Evolutionary conservation across 805 yeast species (phyloP).

Genomic region (Candida tammaniensis): DNA sequence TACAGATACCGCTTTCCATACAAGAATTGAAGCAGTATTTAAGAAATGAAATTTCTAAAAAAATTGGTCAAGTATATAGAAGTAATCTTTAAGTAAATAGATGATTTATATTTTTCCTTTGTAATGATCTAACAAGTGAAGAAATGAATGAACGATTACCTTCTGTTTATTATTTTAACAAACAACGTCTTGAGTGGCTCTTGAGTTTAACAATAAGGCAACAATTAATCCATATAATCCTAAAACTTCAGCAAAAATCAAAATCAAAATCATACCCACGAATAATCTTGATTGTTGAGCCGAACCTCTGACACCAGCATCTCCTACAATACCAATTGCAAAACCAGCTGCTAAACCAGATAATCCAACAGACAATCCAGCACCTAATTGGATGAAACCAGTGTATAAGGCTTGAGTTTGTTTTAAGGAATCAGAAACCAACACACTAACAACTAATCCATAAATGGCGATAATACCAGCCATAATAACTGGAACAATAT

Average conservation of each 20-base stretch:
- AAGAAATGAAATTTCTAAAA: slow-evolving; percentile 30
- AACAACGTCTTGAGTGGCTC: slow-evolving; percentile 89
- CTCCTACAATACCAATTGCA: slow-evolving; percentile 93
- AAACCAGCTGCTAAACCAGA: slow-evolving; percentile 96
- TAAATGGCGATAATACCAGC: slow-evolving; percentile 99
- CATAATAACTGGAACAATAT: slow-evolving; percentile 96
- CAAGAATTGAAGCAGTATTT: slow-evolving; percentile 23
- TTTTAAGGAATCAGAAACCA: slow-evolving; percentile 83
- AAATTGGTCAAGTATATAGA: slow-evolving; percentile 35
- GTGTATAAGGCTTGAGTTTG: slow-evolving; percentile 90
- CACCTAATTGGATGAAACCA: slow-evolving; percentile 97
- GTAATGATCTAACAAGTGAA: neutral
- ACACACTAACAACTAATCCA: slow-evolving; percentile 93
- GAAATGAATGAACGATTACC: too few species aligned
- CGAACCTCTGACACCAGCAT: slow-evolving; percentile 84
- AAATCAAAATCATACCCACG: slow-evolving; percentile 85
- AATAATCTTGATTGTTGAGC: slow-evolving; percentile 87
- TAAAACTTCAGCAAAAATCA: slow-evolving; percentile 88
- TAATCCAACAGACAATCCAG: slow-evolving; percentile 95
- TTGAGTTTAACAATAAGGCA: slow-evolving; percentile 94
- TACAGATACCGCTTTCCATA: slow-evolving; percentile 24
- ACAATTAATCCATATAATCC: slow-evolving; percentile 94
- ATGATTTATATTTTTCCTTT: too few species aligned
- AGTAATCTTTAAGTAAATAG: too few species aligned
- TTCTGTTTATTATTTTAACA: too few species aligned